A percentile compares a stretch with the other conserved stretches of the same genome.
Evolutionary conservation across 805 yeast species (phyloP).

Genomic region (Metschnikowia kunwiensis): DNA sequence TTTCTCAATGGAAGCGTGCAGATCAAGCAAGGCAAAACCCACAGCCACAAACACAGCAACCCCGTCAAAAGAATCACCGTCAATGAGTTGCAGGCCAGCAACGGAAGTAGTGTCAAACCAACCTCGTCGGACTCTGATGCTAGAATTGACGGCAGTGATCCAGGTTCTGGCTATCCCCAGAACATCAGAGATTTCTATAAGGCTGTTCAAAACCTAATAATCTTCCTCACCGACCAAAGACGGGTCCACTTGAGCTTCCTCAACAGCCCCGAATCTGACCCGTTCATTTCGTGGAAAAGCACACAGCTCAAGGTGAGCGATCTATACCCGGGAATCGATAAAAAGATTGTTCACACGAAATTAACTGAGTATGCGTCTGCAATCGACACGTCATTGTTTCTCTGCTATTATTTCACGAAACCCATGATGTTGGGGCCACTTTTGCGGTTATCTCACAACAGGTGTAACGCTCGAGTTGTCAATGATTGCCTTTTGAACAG

Average conservation of each 20-base stretch:
- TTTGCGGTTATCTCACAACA: conserved; percentile 65
- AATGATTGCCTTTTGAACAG: conserved; percentile 47
- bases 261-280: conserved; percentile 21
- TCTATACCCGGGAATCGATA: conserved; percentile 34
- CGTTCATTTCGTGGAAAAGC: conserved; percentile 43
- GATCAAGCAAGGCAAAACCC: conserved; percentile 4
- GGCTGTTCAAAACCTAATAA: conserved; percentile 41
- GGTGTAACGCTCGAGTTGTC: conserved; percentile 66
- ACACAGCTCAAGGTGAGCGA: conserved; percentile 41
- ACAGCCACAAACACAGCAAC: conserved; percentile 1
- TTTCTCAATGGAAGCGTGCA: conserved; percentile 30
- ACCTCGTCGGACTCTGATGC: conserved; percentile 4
- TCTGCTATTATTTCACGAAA: conserved; percentile 65
- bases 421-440: conserved; percentile 80
- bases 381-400: conserved; percentile 77
- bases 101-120: not conserved
- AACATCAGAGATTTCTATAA: conserved; percentile 28
- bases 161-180: conserved; percentile 5
- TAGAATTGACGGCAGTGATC: not conserved
- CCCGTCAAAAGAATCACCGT: conserved; percentile 7
- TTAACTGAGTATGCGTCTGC: conserved; percentile 37
- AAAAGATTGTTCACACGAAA: conserved; percentile 20
- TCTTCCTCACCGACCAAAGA: conserved; percentile 52
- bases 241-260: conserved; percentile 44
- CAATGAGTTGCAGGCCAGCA: conserved; percentile 1